Conservation (phyloP, 495 filamentous ascomycete genomes). For the Aspergillus nidulans region DNA sequence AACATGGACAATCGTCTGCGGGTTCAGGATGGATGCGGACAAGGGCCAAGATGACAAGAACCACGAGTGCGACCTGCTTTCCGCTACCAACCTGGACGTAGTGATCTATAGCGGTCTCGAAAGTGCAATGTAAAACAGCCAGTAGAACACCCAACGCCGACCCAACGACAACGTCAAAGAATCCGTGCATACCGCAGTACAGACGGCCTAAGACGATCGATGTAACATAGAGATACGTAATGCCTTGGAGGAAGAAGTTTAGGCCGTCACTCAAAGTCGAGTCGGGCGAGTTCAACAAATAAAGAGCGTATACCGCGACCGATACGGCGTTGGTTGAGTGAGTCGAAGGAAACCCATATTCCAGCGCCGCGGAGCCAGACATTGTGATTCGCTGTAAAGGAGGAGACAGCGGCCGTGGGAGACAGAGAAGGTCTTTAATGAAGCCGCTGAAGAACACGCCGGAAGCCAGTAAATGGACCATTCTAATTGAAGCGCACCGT, state of each 20-base stretch:
- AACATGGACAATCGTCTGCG: conserved; percentile 94
- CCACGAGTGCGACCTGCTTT: conserved; percentile 52
- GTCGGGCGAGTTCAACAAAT: conserved; percentile 56
- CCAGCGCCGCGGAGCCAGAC: conserved; percentile 89
- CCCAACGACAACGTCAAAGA: conserved; percentile 82
- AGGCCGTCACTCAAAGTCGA: conserved; percentile 45
- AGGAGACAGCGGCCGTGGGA: conserved; percentile 91
- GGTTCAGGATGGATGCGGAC: conserved; percentile 93
- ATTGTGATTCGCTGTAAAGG: conserved; percentile 93
- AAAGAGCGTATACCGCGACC: conserved; percentile 78
- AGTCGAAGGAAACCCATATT: conserved; percentile 96
- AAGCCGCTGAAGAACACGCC: conserved; percentile 94
- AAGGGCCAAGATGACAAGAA: conserved; percentile 63
- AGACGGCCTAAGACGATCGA: conserved; percentile 87
- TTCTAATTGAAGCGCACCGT: conserved; percentile 41
- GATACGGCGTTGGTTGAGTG: conserved; percentile 97
- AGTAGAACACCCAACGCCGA: conserved; percentile 65
- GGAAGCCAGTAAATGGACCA: conserved; percentile 80
- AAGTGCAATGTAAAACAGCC: conserved; percentile 66
- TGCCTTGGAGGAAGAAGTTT: conserved; percentile 54
- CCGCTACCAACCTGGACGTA: conserved; percentile 52
- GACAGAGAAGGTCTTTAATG: conserved; percentile 87
- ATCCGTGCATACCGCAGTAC: conserved; percentile 98
- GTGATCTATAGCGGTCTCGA: conserved; percentile 60
- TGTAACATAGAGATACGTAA: conserved; percentile 77